phyloP scores from a whole-genome alignment of 2,329 filamentous ascomycete species.

The Shiraia sp. region DNA sequence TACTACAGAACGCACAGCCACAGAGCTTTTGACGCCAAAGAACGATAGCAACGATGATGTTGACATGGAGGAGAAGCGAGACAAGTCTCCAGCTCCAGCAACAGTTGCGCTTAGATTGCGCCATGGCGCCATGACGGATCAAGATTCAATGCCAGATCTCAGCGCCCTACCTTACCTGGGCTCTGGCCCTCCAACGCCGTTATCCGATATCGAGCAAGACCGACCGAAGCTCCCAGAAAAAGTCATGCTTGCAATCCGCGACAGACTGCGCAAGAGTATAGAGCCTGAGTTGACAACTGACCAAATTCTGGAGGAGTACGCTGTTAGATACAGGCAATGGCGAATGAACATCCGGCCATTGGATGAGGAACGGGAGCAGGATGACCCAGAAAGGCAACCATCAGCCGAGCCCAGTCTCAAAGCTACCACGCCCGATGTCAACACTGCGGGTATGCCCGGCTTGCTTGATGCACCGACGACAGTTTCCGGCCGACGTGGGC shows the following conservation, averaged over 20 bases:
- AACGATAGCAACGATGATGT: constrained; percentile 41
- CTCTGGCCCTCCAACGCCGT: constrained; percentile 48
- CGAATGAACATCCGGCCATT: constrained; percentile 45
- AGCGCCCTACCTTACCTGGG: constrained; percentile 51
- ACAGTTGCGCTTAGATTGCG: constrained; percentile 37
- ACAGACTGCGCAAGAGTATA: constrained; percentile 36
- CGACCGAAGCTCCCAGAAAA: constrained; percentile 40
- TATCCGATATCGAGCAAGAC: constrained; percentile 50
- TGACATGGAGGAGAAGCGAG: constrained; percentile 28
- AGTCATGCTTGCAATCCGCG: constrained; percentile 42
- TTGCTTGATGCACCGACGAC: constrained; percentile 32
- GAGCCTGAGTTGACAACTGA: constrained; percentile 34
- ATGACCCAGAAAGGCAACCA: constrained; percentile 40
- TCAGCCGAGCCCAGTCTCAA: constrained; percentile 41
- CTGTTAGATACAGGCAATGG: constrained; percentile 47
- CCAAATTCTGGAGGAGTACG: constrained; percentile 42
- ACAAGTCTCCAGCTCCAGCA: constrained; percentile 35
- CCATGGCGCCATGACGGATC: constrained; percentile 34
- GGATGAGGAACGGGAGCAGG: constrained; percentile 47
- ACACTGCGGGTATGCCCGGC: constrained; percentile 31
- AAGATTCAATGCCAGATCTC: constrained; percentile 46
- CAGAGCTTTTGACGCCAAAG: constrained; percentile 40
- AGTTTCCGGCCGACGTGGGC: constrained; percentile 35
- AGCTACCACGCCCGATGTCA: constrained; percentile 53
- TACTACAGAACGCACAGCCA: constrained; percentile 18